A percentile compares a stretch with the other conserved stretches of the same genome.
phyloP scores from a whole-genome alignment of 2,329 filamentous ascomycete species.

The Colletotrichum graminicola region DNA sequence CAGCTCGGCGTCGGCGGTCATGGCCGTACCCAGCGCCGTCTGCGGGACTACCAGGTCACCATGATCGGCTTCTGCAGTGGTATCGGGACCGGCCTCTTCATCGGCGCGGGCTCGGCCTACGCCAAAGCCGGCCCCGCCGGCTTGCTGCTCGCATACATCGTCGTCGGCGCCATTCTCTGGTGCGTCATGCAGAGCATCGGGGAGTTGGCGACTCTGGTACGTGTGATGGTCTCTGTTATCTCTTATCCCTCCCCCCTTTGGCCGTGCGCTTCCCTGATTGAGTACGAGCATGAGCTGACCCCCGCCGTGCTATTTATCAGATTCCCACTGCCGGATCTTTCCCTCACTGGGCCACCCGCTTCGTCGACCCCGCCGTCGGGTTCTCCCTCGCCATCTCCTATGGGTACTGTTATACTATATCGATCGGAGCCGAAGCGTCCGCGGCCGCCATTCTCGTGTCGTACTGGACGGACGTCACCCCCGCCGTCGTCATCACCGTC shows the following conservation, averaged over 20 bases:
- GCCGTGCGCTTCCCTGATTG: conserved; percentile 59
- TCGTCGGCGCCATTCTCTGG: conserved; percentile 62
- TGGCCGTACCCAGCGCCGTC: conserved; percentile 41
- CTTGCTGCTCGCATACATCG: conserved; percentile 57
- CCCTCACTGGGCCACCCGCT: conserved; percentile 48
- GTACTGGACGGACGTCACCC: conserved; percentile 59
- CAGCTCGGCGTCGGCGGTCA: conserved; percentile 42
- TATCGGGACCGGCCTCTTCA: conserved; percentile 62
- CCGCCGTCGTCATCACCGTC: conserved; percentile 58
- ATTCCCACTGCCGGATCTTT: conserved; percentile 44
- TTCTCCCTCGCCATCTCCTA: conserved; percentile 63
- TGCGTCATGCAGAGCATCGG: conserved; percentile 60
- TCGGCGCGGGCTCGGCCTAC: conserved; percentile 58
- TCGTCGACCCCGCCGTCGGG: conserved; percentile 56
- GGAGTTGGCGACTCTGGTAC: conserved; percentile 53
- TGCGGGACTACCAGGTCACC: conserved; percentile 57
- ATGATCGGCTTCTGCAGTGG: conserved; percentile 64
- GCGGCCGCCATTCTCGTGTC: conserved; percentile 56
- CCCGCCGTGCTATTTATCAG: not conserved
- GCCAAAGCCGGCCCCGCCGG: conserved; percentile 56
- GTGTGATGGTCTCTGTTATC: conserved; percentile 43
- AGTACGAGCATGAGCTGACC: conserved; percentile 33
- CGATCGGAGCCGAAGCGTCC: conserved; percentile 58
- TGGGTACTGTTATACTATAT: conserved; percentile 59
- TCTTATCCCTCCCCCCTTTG: conserved; percentile 48